Conservation (phyloP, 116 monocot genomes). For the Trichopus zeylanicus region DNA sequence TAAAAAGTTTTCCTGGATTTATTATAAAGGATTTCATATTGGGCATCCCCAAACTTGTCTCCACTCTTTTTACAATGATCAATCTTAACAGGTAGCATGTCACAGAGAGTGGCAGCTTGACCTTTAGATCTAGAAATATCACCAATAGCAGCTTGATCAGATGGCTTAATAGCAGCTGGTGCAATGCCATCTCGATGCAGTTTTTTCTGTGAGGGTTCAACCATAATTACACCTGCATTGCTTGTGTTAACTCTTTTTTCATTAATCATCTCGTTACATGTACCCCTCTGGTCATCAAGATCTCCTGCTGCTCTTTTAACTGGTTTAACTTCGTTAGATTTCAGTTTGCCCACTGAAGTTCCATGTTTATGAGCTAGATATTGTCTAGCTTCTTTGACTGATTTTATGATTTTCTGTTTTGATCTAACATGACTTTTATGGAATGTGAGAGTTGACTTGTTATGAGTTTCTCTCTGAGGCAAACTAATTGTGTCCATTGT, state of each 20-base stretch:
- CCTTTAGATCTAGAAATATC: neutral
- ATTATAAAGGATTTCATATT: neutral
- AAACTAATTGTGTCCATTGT: neutral
- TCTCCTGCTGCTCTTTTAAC: neutral
- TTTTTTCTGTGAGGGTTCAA: neutral
- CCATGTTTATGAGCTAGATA: slow-evolving; percentile 32
- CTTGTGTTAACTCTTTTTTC: neutral
- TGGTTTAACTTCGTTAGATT: neutral
- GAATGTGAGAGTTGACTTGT: slow-evolving; percentile 4
- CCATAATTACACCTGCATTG: neutral
- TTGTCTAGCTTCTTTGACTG: slow-evolving; percentile 58
- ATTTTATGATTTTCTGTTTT: slow-evolving; percentile 47
- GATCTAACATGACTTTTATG: slow-evolving; percentile 1
- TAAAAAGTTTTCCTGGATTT: neutral
- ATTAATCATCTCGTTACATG: neutral
- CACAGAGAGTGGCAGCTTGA: neutral
- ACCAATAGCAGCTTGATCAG: neutral
- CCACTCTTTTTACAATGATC: neutral
- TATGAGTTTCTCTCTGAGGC: slow-evolving; percentile 5
- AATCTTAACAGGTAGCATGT: neutral
- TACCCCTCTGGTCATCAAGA: neutral
- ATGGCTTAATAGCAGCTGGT: neutral
- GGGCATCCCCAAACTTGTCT: slow-evolving; percentile 2
- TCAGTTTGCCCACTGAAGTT: slow-evolving; percentile 5
- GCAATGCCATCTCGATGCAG: neutral